Evolutionary conservation across 495 filamentous ascomycete species (phyloP), one percentile per base, ranked within the genome.

Genomic region (Penicillium desertorum): DNA sequence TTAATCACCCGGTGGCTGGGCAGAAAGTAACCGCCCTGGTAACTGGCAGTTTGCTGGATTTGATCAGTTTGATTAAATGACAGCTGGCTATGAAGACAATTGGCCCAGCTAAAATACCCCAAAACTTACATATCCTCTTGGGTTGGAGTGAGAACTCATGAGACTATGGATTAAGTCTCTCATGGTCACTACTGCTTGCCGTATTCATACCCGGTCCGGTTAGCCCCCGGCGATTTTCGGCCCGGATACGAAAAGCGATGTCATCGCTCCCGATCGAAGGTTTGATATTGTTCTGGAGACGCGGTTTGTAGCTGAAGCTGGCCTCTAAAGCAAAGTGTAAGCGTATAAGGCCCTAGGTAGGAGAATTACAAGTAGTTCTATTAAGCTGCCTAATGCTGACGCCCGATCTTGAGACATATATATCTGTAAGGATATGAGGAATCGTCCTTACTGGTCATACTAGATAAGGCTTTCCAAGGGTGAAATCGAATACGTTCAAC

Each of bases 141-240:
- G 1, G 36, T 17, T 8, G 10, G 22, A 44, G 11, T 44, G 9
- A 44, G 10, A 17, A 9, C n/a, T 14, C 19, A 12, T 2, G 7
- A 30, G 10, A 10, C 25, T 12, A 14, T 9, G 6, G 19, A 10
- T 48, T 30, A 20, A 12, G 27, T 19, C n/a, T 19, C n/a, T 19
- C 1, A 12, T 32, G 45, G 45, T 5, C 45, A 14, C 45, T 48
- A 11, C 6, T 6, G 11, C 2, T 1, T 1, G 0, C 17, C 17
- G 45, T 48, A 48, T 4, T 0, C 12, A 1, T 20, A 14, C 60
- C 58, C 39, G 42, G 56, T 63, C 34, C 51, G 60, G 65, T 63
- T 60, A 62, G 63, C 39, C 65, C 54, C 50, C 61, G 61, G 61
- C 25, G 53, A 54, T 49, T 60, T 34, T 65, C 62, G 62, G 62